These are phyloP conservation scores for Stachybotrys elegans DNA, from an alignment of 2,329 filamentous ascomycete species.

Conservation along the genomic window DNA sequence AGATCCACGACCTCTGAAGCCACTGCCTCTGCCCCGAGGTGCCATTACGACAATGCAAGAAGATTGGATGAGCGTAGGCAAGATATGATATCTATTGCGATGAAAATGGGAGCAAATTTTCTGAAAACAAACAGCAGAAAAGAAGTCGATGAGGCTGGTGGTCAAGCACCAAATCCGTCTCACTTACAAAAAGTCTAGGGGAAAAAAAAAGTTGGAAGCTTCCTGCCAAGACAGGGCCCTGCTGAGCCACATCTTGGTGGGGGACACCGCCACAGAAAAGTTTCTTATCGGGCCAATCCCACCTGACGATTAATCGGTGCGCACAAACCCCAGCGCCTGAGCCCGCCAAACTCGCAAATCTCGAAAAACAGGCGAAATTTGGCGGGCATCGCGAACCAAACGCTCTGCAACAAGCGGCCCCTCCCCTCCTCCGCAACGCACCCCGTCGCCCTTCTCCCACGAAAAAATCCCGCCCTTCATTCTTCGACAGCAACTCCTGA, in stretches of 20 bases:
- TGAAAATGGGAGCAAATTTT: constrained; percentile 1
- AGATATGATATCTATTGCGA: no score
- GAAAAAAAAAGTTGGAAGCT: constrained; percentile 26
- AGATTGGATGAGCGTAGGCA: constrained; percentile 8
- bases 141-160: not conserved
- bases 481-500: constrained; percentile 14
- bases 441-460: no score
- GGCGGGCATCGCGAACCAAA: constrained; percentile 17
- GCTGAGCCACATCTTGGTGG: constrained; percentile 30
- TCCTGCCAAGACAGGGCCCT: constrained; percentile 32
- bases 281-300: constrained; percentile 26
- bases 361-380: constrained; percentile 37
- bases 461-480: constrained; percentile 8
- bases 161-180: not conserved
- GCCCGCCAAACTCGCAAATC: constrained; percentile 37
- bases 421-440: constrained; percentile 15
- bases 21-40: constrained; percentile 28
- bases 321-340: constrained; percentile 40
- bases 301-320: constrained; percentile 46
- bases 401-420: constrained; percentile 18
- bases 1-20: constrained; percentile 26
- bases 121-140: constrained; percentile 2
- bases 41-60: constrained; percentile 21
- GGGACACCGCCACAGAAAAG: constrained; percentile 8
- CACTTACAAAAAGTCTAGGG: not conserved